phyloP scores from a whole-genome alignment of 1,284 basidiomycete species.

The Wolfiporia cocos region DNA sequence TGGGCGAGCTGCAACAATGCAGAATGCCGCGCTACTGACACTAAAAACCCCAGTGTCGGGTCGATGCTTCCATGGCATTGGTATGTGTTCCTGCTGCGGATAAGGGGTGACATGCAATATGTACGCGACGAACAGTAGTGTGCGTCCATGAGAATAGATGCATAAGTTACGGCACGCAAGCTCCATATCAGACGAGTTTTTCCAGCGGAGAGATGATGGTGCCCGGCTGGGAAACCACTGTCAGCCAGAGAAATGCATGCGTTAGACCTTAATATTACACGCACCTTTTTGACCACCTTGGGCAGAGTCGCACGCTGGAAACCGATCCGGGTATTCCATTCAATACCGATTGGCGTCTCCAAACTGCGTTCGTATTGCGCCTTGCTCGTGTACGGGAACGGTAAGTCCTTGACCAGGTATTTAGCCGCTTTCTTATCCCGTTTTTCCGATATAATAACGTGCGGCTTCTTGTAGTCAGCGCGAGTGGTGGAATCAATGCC shows the following conservation, averaged over 20 bases:
- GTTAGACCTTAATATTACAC: constrained; percentile 17
- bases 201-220: constrained; percentile 26
- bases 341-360: constrained; percentile 76
- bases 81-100: no score
- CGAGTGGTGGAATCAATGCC: constrained; percentile 77
- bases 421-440: constrained; percentile 90
- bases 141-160: no score
- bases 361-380: constrained; percentile 87
- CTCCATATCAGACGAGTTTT: constrained; percentile 12
- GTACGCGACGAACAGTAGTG: no score
- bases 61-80: no score
- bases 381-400: constrained; percentile 85
- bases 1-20: no score
- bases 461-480: constrained; percentile 77
- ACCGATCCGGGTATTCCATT: constrained; percentile 91
- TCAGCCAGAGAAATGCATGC: background rate
- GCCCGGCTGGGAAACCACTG: constrained; percentile 16
- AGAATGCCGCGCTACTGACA: no score
- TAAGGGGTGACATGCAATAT: no score
- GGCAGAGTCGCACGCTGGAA: constrained; percentile 85
- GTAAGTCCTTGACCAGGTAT: constrained; percentile 86
- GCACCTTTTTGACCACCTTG: constrained; percentile 79
- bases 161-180: no score
- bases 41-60: no score
- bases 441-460: constrained; percentile 94